These are phyloP conservation scores for Choiromyces venosus DNA, from an alignment of 495 filamentous ascomycete genomes.

Conservation along the genomic window DNA sequence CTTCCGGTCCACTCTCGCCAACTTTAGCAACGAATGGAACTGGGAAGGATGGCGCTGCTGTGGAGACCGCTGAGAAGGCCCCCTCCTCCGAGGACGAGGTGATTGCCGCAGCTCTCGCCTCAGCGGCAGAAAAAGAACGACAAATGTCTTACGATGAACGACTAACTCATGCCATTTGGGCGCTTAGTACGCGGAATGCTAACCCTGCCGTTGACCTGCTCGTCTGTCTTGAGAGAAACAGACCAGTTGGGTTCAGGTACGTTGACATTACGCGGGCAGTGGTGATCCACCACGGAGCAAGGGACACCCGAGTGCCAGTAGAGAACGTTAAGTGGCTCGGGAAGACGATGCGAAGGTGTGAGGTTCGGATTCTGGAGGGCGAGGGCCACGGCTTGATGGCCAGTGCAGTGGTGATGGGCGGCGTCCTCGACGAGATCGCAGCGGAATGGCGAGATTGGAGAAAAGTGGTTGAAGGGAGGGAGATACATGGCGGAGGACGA, in stretches of 20 bases:
- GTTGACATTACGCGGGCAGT: conserved; percentile 87
- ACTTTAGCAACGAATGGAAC: conserved; percentile 29
- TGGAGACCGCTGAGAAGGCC: conserved; percentile 31
- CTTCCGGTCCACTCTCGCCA: conserved; percentile 37
- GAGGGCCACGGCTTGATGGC: conserved; percentile 98
- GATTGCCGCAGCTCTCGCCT: conserved; percentile 48
- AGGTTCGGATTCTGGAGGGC: conserved; percentile 82
- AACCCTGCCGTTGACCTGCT: conserved; percentile 92
- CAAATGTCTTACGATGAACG: conserved; percentile 76
- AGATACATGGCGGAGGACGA: conserved; percentile 27
- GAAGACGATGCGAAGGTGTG: conserved; percentile 84
- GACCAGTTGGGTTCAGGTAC: conserved; percentile 93
- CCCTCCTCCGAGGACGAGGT: conserved; percentile 44
- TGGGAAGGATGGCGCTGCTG: background rate
- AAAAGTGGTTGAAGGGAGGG: conserved; percentile 53
- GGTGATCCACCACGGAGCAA: conserved; percentile 88
- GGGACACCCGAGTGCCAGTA: conserved; percentile 84
- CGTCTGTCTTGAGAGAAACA: conserved; percentile 83
- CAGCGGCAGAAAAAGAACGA: conserved; percentile 60
- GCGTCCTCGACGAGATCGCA: conserved; percentile 85
- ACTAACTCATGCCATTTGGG: conserved; percentile 89
- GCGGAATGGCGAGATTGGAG: conserved; percentile 95
- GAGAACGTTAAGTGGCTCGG: conserved; percentile 95
- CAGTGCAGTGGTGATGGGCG: conserved; percentile 84
- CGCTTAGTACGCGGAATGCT: conserved; percentile 81